These are phyloP conservation scores for Chamaecyparis obtusa DNA, from an alignment of 75 land plant genomes.

Conservation along the genomic window DNA sequence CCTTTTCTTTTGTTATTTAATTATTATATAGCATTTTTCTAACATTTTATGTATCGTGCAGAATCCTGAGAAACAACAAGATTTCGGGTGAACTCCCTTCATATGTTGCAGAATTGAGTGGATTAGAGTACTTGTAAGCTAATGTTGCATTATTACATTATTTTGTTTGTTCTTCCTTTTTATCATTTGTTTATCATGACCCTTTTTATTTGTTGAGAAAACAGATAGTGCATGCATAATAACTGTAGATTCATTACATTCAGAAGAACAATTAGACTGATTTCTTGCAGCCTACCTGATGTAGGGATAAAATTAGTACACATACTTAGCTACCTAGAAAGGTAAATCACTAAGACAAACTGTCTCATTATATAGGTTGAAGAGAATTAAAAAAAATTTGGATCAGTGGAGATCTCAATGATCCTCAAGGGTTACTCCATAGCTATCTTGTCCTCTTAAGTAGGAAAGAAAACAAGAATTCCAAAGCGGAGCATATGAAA, in stretches of 20 bases:
- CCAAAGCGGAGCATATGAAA: too few relatives aligned
- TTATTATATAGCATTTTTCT: too few relatives aligned
- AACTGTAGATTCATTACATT: background rate
- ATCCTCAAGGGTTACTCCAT: too few relatives aligned
- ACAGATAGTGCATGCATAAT: background rate
- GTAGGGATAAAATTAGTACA: background rate
- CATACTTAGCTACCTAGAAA: background rate
- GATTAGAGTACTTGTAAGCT: conserved; percentile 36
- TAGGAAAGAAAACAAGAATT: too few relatives aligned
- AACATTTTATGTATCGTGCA: too few relatives aligned
- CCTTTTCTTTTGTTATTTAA: too few relatives aligned
- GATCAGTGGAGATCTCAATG: too few relatives aligned
- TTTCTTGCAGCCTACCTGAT: background rate
- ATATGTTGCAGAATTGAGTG: conserved; percentile 13
- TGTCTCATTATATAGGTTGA: background rate
- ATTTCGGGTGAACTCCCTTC: conserved; percentile 28
- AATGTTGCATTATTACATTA: background rate
- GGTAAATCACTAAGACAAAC: background rate
- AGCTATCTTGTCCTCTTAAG: too few relatives aligned
- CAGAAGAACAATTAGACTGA: background rate
- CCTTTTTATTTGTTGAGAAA: background rate
- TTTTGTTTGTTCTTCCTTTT: background rate
- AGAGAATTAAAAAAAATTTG: too few relatives aligned
- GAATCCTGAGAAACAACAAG: conserved; percentile 29
- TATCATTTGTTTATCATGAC: background rate